A percentile compares a stretch with the other conserved stretches of the same genome.
Conservation (phyloP, 2,329 filamentous ascomycete species). For the Trichoderma sp. region DNA sequence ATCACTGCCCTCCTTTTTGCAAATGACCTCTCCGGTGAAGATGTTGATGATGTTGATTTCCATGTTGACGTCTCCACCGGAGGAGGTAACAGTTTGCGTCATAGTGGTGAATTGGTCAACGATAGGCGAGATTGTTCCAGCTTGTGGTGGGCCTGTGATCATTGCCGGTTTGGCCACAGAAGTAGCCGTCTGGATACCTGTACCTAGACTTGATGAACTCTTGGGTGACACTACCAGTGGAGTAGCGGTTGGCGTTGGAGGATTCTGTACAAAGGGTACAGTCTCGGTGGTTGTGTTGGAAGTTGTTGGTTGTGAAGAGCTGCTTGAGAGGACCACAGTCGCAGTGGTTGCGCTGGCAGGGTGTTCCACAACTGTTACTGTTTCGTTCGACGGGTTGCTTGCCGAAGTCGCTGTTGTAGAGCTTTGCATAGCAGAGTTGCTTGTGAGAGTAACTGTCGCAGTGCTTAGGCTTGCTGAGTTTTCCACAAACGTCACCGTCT, state of each 20-base stretch:
- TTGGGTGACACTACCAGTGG: neutral
- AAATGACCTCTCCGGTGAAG: constrained; percentile 31
- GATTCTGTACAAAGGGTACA: neutral
- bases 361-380: neutral
- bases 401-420: neutral
- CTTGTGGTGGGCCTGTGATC: constrained; percentile 27
- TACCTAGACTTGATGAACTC: neutral
- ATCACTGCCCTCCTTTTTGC: constrained; percentile 30
- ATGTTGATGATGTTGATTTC: constrained; percentile 35
- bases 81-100: constrained; percentile 26
- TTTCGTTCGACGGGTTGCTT: neutral
- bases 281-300: neutral
- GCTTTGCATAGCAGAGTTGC: neutral
- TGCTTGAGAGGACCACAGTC: neutral
- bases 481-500: neutral
- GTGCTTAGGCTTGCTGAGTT: neutral
- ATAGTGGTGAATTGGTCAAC: constrained; percentile 26
- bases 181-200: neutral
- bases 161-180: neutral
- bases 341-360: neutral
- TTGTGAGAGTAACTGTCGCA: neutral
- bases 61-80: constrained; percentile 29
- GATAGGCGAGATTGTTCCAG: constrained; percentile 20
- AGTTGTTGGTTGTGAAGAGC: neutral
- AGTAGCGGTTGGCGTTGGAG: neutral